Evolutionary conservation across 352 stramenopile genomes (phyloP).

Genomic region (Globisporangium perplexum): DNA sequence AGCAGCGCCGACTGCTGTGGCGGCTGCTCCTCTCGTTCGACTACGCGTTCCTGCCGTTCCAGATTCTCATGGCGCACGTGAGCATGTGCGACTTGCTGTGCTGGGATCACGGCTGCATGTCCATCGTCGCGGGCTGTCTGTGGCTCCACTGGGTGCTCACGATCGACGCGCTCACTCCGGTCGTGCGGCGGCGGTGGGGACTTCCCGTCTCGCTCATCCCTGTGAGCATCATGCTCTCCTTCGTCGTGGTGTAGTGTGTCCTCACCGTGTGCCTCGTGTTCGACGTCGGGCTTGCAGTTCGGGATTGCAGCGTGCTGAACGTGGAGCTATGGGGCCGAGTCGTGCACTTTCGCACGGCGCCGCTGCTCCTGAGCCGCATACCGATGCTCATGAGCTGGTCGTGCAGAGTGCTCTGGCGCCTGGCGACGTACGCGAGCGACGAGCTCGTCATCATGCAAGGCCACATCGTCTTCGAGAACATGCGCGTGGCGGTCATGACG

Average conservation of each 20-base stretch:
- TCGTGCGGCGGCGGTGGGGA: neutral
- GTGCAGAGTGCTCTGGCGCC: no score
- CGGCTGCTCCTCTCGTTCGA: slow-evolving; percentile 11
- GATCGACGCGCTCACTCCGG: slow-evolving; percentile 10
- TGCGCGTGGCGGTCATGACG: no score
- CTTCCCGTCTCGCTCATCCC: neutral
- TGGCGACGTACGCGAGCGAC: no score
- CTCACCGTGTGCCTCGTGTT: slow-evolving; percentile 5
- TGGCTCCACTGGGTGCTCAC: slow-evolving; percentile 16
- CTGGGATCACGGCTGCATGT: slow-evolving; percentile 6
- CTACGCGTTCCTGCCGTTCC: slow-evolving; percentile 12
- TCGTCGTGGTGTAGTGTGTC: neutral
- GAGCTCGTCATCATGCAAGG: no score
- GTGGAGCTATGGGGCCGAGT: neutral
- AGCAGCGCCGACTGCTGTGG: slow-evolving; percentile 5
- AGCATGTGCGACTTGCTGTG: slow-evolving; percentile 10
- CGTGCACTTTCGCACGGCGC: slow-evolving; percentile 1
- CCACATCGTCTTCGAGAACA: no score
- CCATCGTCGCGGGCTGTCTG: slow-evolving; percentile 7
- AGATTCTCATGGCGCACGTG: slow-evolving; percentile 7
- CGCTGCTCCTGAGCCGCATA: slow-evolving; percentile 9
- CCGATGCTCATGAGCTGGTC: slow-evolving; percentile 7
- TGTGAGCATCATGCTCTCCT: slow-evolving; percentile 1
- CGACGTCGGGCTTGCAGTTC: neutral
- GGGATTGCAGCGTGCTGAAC: slow-evolving; percentile 2